A percentile compares a stretch with the other conserved stretches of the same genome.
These are phyloP conservation scores for Nowakowskiella sp. DNA, from an alignment of 192 early-diverging fungal genomes.

Conservation along the genomic window DNA sequence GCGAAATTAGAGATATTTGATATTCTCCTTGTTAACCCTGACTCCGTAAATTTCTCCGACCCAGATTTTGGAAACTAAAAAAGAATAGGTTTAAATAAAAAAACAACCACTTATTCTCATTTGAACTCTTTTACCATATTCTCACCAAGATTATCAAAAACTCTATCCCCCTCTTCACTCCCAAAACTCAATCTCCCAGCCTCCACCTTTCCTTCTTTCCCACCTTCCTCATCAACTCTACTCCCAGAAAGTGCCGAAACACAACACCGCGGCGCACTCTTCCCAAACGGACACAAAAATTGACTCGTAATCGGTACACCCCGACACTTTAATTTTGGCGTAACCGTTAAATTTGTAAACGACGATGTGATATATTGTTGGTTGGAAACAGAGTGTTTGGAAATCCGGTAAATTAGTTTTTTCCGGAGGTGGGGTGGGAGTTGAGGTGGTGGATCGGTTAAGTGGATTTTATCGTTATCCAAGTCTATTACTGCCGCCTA, in stretches of 20 bases:
- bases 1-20: no score
- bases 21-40: no score
- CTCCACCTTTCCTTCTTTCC: no score
- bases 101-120: no score
- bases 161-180: no score
- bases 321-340: slow-evolving; percentile 19
- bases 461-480: slow-evolving; percentile 54
- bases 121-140: no score
- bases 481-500: slow-evolving; percentile 54
- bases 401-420: slow-evolving; percentile 47
- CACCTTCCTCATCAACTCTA: slow-evolving; percentile 6
- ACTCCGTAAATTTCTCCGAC: no score
- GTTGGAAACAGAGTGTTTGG: not conserved
- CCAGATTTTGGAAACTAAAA: no score
- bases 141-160: no score
- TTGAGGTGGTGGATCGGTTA: slow-evolving; percentile 26
- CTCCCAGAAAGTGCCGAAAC: slow-evolving; percentile 3
- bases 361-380: slow-evolving; percentile 1
- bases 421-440: slow-evolving; percentile 55
- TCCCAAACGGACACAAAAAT: slow-evolving; percentile 50
- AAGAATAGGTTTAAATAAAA: no score
- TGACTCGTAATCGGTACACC: slow-evolving; percentile 51
- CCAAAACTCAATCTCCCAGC: no score
- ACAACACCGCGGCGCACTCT: slow-evolving; percentile 23
- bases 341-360: not conserved